A percentile compares a stretch with the other conserved stretches of the same genome.
Evolutionary conservation across 2,329 filamentous ascomycete genomes (phyloP).

Genomic region (Penicillium sp.): DNA sequence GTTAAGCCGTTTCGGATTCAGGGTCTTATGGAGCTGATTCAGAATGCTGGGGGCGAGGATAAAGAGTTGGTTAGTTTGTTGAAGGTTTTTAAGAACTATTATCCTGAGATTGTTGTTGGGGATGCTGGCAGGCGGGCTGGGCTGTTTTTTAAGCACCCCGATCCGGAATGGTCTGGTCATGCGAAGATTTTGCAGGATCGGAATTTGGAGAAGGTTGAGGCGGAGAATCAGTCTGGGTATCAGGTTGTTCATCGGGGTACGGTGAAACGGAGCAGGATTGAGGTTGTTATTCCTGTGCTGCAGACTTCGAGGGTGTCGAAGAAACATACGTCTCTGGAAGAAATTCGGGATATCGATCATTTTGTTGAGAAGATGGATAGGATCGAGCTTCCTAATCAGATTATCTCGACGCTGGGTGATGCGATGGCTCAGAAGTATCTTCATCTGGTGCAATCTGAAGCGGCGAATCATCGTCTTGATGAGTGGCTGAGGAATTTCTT

Average conservation of each 20-base stretch:
- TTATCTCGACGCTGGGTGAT: constrained; percentile 76
- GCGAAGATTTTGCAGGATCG: constrained; percentile 70
- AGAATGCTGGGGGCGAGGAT: constrained; percentile 65
- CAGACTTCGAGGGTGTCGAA: constrained; percentile 75
- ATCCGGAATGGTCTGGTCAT: constrained; percentile 72
- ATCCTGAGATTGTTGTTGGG: constrained; percentile 83
- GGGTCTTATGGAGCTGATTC: constrained; percentile 60
- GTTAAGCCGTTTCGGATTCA: constrained; percentile 85
- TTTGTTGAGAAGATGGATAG: constrained; percentile 76
- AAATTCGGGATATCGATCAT: constrained; percentile 71
- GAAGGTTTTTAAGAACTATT: constrained; percentile 87
- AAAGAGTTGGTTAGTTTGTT: constrained; percentile 74
- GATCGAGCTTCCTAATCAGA: constrained; percentile 79
- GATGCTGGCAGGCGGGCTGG: constrained; percentile 55
- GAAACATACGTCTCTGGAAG: constrained; percentile 65
- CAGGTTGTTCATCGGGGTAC: constrained; percentile 63
- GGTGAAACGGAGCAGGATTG: constrained; percentile 54
- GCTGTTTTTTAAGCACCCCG: constrained; percentile 64
- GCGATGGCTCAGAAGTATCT: constrained; percentile 77
- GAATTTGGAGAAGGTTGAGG: constrained; percentile 47
- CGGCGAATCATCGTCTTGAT: constrained; percentile 44
- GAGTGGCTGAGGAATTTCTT: constrained; percentile 47
- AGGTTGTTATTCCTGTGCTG: constrained; percentile 66
- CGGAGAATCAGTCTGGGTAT: constrained; percentile 60
- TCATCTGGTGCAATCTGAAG: constrained; percentile 65